phyloP scores from a whole-genome alignment of 345 rosid species.

The Hevea brasiliensis region DNA sequence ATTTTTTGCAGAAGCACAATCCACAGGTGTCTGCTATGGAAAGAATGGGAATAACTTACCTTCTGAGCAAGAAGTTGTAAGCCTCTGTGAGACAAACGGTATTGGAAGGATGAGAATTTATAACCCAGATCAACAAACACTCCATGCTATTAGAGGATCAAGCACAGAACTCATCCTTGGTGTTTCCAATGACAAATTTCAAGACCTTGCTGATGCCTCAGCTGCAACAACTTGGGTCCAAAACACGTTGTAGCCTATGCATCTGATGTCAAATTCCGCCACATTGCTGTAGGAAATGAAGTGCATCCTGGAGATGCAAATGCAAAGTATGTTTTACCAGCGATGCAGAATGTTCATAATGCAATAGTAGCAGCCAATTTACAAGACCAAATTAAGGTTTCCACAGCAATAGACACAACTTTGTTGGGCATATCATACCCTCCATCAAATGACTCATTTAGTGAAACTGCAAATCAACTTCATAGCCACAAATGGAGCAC shows the following conservation, averaged over 20 bases:
- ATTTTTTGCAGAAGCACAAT: conserved; percentile 24
- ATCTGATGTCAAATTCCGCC: conserved; percentile 38
- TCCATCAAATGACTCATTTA: conserved; percentile 33
- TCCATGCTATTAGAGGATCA: conserved; percentile 36
- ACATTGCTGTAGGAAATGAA: conserved; percentile 58
- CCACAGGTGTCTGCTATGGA: conserved; percentile 47
- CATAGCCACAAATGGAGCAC: conserved; percentile 16
- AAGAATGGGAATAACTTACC: conserved; percentile 42
- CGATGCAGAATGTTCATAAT: conserved; percentile 30
- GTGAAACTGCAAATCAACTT: conserved; percentile 18
- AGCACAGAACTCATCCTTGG: too few relatives aligned
- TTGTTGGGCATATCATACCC: conserved; percentile 23
- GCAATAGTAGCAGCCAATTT: conserved; percentile 25
- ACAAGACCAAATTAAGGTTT: conserved; percentile 35
- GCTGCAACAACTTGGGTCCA: conserved; percentile 38
- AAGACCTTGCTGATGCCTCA: conserved; percentile 13
- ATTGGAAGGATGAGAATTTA: conserved; percentile 42
- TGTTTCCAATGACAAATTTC: too few relatives aligned
- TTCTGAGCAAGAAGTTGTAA: conserved; percentile 29
- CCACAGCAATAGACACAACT: conserved; percentile 32
- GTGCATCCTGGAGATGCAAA: conserved; percentile 25
- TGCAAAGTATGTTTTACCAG: conserved; percentile 24
- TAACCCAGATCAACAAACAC: conserved; percentile 36
- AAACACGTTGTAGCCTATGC: conserved; percentile 29
- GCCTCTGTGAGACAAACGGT: conserved; percentile 29